Conservation (phyloP, 148 eudicot species). For the Limonium bicolor region DNA sequence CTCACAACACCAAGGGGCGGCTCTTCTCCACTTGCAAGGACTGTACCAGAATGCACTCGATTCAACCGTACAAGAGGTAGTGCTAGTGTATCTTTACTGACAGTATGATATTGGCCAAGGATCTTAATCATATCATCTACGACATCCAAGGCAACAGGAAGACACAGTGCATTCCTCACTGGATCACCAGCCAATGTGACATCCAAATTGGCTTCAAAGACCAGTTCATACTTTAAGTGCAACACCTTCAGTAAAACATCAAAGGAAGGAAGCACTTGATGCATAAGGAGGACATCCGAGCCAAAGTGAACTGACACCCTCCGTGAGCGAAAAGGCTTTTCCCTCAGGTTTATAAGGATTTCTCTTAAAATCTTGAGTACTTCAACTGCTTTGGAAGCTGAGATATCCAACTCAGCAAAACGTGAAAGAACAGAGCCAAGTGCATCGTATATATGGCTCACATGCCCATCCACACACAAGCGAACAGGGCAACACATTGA, state of each 20-base stretch:
- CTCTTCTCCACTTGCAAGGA: conserved; percentile 91
- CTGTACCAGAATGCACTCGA: conserved; percentile 67
- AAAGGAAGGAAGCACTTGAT: conserved; percentile 35
- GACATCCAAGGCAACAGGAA: conserved; percentile 82
- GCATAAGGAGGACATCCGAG: conserved; percentile 19
- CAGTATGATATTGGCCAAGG: conserved; percentile 15
- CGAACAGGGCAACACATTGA: conserved; percentile 74
- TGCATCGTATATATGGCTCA: conserved; percentile 58
- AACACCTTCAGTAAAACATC: conserved; percentile 48
- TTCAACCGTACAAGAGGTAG: conserved; percentile 68
- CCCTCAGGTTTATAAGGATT: conserved; percentile 38
- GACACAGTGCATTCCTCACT: conserved; percentile 65
- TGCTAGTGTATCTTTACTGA: conserved; percentile 25
- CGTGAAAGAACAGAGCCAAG: conserved; percentile 30
- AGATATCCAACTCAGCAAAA: conserved; percentile 28
- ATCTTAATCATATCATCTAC: conserved; percentile 56
- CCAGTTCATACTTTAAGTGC: conserved; percentile 34
- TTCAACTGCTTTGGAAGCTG: conserved; percentile 28
- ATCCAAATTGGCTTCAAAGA: conserved; percentile 22
- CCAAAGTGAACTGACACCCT: conserved; percentile 24
- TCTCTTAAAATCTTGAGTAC: conserved; percentile 30
- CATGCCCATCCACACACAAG: conserved; percentile 77
- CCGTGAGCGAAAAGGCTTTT: conserved; percentile 54
- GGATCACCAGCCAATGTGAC: conserved; percentile 65
- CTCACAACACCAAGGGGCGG: conserved; percentile 96